A percentile compares a stretch with the other conserved stretches of the same genome.
Conservation (phyloP, 805 yeast species). For the Nakazawaea peltata region DNA sequence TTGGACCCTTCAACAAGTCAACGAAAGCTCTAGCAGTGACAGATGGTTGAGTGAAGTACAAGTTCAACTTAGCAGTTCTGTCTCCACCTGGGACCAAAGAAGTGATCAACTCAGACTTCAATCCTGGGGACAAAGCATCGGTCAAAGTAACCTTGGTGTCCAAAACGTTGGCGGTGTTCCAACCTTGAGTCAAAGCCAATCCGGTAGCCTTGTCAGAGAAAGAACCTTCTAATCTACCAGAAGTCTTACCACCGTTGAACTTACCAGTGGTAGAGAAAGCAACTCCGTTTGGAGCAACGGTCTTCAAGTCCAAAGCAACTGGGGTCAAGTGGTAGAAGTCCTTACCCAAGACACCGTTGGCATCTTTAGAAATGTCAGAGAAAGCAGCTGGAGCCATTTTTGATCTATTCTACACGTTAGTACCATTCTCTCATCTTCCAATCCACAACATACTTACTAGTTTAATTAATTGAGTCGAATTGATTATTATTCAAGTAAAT, state of each 20-base stretch:
- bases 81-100: conserved; percentile 75
- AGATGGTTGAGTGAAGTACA: conserved; percentile 86
- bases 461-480: not conserved
- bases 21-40: conserved; percentile 92
- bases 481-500: not conserved
- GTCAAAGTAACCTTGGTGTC: conserved; percentile 90
- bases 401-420: not conserved
- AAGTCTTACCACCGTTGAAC: conserved; percentile 70
- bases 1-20: conserved; percentile 91
- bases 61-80: conserved; percentile 78
- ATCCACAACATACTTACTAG: too few relatives aligned
- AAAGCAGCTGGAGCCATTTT: conserved; percentile 80
- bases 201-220: conserved; percentile 90
- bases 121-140: conserved; percentile 90
- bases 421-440: too few relatives aligned
- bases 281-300: conserved; percentile 95
- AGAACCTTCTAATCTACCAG: conserved; percentile 87
- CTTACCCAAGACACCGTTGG: conserved; percentile 81
- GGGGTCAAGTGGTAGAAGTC: conserved; percentile 92
- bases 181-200: conserved; percentile 91
- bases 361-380: conserved; percentile 87
- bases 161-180: conserved; percentile 90
- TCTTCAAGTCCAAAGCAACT: conserved; percentile 81
- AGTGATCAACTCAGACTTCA: conserved; percentile 87
- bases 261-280: conserved; percentile 92